Conservation (phyloP, 2,329 filamentous ascomycete genomes). For the Aureobasidium sp. region DNA sequence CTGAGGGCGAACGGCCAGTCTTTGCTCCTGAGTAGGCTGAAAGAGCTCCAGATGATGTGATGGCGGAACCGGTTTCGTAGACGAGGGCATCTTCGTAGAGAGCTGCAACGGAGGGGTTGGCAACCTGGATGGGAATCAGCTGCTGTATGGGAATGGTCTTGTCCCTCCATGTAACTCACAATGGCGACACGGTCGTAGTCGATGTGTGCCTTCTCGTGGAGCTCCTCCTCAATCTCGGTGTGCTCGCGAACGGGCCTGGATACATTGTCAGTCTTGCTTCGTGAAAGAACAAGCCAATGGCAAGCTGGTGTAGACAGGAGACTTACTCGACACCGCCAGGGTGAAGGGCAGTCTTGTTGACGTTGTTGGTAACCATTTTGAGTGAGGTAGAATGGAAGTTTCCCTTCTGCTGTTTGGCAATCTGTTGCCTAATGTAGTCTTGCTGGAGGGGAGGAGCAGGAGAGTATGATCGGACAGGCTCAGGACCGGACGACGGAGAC, state of each 20-base stretch:
- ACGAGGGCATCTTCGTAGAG: slow-evolving; percentile 98
- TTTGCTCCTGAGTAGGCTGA: slow-evolving; percentile 98
- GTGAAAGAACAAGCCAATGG: slow-evolving; percentile 15
- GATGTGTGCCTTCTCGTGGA: slow-evolving; percentile 96
- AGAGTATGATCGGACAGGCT: slow-evolving; percentile 17
- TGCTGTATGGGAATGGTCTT: not conserved
- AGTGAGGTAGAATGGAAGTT: slow-evolving; percentile 53
- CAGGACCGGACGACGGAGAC: not conserved
- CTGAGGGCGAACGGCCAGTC: slow-evolving; percentile 90
- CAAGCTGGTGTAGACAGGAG: not conserved
- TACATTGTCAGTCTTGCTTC: slow-evolving; percentile 3
- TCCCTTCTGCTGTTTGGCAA: slow-evolving; percentile 49
- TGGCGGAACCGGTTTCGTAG: slow-evolving; percentile 95
- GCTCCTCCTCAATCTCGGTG: slow-evolving; percentile 95
- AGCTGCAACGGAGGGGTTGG: slow-evolving; percentile 89
- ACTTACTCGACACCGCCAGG: slow-evolving; percentile 83
- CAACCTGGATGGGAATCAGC: slow-evolving; percentile 43
- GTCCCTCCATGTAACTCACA: slow-evolving; percentile 47
- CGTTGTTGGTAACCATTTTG: slow-evolving; percentile 42
- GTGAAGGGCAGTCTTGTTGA: slow-evolving; percentile 92
- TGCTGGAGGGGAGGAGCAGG: slow-evolving; percentile 34
- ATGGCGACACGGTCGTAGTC: slow-evolving; percentile 98
- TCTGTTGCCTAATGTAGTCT: slow-evolving; percentile 51
- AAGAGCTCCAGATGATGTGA: slow-evolving; percentile 88
- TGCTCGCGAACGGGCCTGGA: slow-evolving; percentile 72